Conservation (phyloP, 2,329 filamentous ascomycete species). For the Verticillium alfalfae region DNA sequence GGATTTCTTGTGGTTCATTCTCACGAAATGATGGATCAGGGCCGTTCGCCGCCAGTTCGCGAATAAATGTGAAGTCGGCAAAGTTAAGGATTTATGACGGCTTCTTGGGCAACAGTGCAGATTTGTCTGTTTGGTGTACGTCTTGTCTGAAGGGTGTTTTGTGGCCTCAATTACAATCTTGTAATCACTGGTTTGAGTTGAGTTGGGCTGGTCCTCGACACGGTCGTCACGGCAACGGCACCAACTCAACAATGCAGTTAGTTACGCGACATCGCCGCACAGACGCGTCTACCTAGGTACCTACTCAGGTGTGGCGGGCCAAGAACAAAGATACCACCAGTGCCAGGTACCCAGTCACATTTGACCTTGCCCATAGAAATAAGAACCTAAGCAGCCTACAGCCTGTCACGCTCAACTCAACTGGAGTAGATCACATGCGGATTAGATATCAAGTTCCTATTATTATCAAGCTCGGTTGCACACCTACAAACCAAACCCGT, state of each 20-base stretch:
- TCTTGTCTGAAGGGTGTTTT: neutral
- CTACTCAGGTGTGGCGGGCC: no score
- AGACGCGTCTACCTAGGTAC: neutral
- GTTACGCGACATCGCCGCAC: neutral
- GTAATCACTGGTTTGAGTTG: neutral
- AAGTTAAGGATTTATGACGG: neutral
- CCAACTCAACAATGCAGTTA: neutral
- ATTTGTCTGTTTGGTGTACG: neutral
- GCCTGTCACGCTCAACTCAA: no score
- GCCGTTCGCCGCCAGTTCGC: neutral
- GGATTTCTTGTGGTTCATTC: conserved; percentile 16
- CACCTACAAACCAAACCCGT: no score
- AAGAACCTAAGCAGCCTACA: no score
- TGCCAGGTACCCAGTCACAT: no score
- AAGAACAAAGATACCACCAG: no score
- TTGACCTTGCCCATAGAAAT: no score
- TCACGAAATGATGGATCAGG: neutral
- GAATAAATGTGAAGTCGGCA: neutral
- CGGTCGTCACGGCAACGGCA: neutral
- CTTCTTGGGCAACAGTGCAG: neutral
- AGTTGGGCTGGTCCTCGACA: neutral
- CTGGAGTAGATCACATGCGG: no score
- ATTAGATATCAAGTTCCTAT: no score
- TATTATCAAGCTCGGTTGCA: no score
- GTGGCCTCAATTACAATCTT: neutral